Evolutionary conservation across 1,139 yeast species (phyloP).

Genomic region (Pichia sp.): DNA sequence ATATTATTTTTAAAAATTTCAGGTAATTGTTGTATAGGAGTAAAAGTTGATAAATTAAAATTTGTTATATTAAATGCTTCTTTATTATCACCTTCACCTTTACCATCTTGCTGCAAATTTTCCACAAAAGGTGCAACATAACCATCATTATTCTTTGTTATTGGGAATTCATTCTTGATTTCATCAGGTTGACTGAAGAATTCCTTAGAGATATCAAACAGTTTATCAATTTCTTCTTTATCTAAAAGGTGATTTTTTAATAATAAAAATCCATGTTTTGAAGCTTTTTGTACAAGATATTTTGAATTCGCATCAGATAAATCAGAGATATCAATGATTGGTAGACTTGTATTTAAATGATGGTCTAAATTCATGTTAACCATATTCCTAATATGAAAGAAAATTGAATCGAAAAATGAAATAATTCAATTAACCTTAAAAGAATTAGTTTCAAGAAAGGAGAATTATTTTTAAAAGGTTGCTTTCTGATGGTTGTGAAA

Average conservation of each 20-base stretch:
- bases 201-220: conserved; percentile 48
- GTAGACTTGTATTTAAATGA: too few species aligned
- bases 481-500: too few species aligned
- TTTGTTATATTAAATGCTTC: conserved; percentile 41
- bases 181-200: conserved; percentile 50
- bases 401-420: too few species aligned
- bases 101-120: conserved; percentile 43
- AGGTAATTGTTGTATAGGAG: conserved; percentile 31
- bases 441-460: too few species aligned
- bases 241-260: conserved; percentile 67
- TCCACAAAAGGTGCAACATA: conserved; percentile 49
- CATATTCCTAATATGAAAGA: too few species aligned
- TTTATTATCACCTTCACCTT: conserved; percentile 54
- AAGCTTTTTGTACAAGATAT: conserved; percentile 56
- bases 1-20: conserved; percentile 36
- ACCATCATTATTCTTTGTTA: conserved; percentile 53
- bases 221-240: conserved; percentile 39
- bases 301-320: conserved; percentile 41
- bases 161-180: conserved; percentile 42
- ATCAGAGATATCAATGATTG: conserved; percentile 48
- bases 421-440: too few species aligned
- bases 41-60: conserved; percentile 36
- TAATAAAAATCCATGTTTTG: conserved; percentile 64
- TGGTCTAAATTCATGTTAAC: too few species aligned
- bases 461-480: too few species aligned